Evolutionary conservation across 2,329 filamentous ascomycete species (phyloP).

Genomic region (Daldinia eschscholtzii): DNA sequence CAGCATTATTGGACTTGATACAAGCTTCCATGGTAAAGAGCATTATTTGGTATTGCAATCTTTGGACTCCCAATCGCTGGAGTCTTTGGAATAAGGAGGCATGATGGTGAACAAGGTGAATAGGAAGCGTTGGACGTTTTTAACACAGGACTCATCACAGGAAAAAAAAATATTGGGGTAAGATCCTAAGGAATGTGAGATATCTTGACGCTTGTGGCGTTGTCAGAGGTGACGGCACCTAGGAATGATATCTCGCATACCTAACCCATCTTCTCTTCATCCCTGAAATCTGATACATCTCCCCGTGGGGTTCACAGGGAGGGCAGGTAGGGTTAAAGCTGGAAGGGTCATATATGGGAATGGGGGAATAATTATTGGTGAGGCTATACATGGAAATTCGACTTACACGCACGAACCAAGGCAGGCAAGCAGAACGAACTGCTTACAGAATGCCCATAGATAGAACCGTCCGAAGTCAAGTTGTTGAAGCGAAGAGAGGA

Average conservation of each 20-base stretch:
- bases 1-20: constrained; percentile 48
- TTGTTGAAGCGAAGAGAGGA: constrained; percentile 38
- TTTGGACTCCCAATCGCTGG: neutral
- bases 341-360: constrained; percentile 15
- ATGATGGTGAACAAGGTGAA: neutral
- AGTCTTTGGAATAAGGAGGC: constrained; percentile 13
- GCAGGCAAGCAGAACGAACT: constrained; percentile 9
- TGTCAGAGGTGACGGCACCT: constrained; percentile 50
- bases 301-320: constrained; percentile 43
- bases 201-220: constrained; percentile 46
- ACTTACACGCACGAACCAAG: constrained; percentile 37
- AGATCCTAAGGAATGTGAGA: constrained; percentile 45
- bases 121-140: constrained; percentile 43
- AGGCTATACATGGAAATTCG: constrained; percentile 11
- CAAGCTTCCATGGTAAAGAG: constrained; percentile 48
- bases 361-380: neutral
- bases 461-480: constrained; percentile 21
- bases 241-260: constrained; percentile 48
- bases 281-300: constrained; percentile 21
- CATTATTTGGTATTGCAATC: constrained; percentile 15
- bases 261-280: constrained; percentile 31
- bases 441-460: constrained; percentile 32
- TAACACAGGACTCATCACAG: constrained; percentile 35
- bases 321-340: constrained; percentile 2
- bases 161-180: constrained; percentile 9